Evolutionary conservation across 768 basidiomycete species (phyloP), one percentile per base, ranked within the genome.

Genomic region (Serendipita sp.): DNA sequence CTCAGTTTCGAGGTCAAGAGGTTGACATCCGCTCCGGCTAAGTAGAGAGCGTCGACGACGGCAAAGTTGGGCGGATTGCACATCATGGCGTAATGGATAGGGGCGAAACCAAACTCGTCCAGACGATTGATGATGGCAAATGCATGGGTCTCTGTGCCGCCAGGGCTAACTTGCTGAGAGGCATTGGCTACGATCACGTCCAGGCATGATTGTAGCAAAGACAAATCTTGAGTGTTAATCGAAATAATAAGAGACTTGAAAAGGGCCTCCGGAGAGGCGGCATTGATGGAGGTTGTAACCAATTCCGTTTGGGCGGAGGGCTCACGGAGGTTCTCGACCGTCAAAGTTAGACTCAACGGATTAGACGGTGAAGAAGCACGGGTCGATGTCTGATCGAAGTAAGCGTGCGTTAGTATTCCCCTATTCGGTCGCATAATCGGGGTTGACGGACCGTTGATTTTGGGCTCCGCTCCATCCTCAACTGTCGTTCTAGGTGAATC

Each of bases 41-140:
- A 11, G 30, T 26, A 58, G 9, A 58, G 30, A 9, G 53, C 53
- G 53, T 58, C 53, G 53, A 58, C 17, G 33, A 58, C 17, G 30
- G 53, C 3, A 34, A 58, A 58, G 31, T 58, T 58, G 26, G 53
- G 53, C 26, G 53, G 33, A 58, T 20, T 22, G 30, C 53, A 30
- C 26, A 58, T 58, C 53, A 58, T 58, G 30, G 53, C 53, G 31
- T 58, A 34, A 31, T 58, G 53, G 17, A 58, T 58, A n/a, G 53
- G 53, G n/a, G 53, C 53, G 33, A 58, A 58, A n/a, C 53, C 53
- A 28, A 34, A 28, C 24, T 58, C 53, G 53, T 58, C 53, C 20
- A 58, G 26, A 4, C 33, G 24, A 31, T 58, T 58, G 53, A 58
- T 33, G 53, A 58, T 20, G 53, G 53, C 24, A 31, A 30, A 58